Percentiles rank a stretch among this genome's conserved stretches.
Evolutionary conservation across 257 asterid genomes (phyloP).

Genomic region (Salvia rosmarinus): DNA sequence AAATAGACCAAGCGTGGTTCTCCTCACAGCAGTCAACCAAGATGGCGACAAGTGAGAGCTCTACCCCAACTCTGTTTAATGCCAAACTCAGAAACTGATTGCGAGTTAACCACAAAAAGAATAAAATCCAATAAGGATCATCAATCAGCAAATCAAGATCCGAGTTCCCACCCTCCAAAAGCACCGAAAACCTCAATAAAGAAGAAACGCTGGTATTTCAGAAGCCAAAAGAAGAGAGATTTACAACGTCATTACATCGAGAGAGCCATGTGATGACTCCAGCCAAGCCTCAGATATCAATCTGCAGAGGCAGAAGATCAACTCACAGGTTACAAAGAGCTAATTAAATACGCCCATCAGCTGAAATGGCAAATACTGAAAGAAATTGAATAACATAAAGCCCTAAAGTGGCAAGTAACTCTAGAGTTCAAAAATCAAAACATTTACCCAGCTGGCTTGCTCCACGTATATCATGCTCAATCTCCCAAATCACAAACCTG

Average conservation of each 20-base stretch:
- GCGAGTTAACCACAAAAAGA: conserved; percentile 37
- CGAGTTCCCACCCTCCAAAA: conserved; percentile 28
- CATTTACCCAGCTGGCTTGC: conserved; percentile 7
- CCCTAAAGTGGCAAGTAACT: background rate
- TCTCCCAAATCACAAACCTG: background rate
- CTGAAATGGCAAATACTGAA: conserved; percentile 1
- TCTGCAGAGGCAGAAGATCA: conserved; percentile 37
- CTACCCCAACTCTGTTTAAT: conserved; percentile 48
- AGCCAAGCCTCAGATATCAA: conserved; percentile 34
- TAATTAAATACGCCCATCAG: background rate
- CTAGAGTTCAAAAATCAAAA: background rate
- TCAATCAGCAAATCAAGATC: conserved; percentile 46
- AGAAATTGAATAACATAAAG: background rate
- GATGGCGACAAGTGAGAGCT: conserved; percentile 62
- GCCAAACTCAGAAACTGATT: conserved; percentile 62
- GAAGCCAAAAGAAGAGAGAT: conserved; percentile 33
- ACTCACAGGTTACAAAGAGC: conserved; percentile 16
- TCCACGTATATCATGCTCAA: background rate
- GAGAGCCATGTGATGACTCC: conserved; percentile 47
- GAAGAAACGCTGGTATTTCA: conserved; percentile 3
- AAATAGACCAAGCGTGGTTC: conserved; percentile 32
- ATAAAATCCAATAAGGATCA: conserved; percentile 44
- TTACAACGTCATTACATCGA: conserved; percentile 38
- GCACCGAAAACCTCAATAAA: conserved; percentile 11
- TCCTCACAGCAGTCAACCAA: conserved; percentile 56